These are phyloP conservation scores for Microsporum audouinii DNA, from an alignment of 2,329 filamentous ascomycete species.

Conservation along the genomic window DNA sequence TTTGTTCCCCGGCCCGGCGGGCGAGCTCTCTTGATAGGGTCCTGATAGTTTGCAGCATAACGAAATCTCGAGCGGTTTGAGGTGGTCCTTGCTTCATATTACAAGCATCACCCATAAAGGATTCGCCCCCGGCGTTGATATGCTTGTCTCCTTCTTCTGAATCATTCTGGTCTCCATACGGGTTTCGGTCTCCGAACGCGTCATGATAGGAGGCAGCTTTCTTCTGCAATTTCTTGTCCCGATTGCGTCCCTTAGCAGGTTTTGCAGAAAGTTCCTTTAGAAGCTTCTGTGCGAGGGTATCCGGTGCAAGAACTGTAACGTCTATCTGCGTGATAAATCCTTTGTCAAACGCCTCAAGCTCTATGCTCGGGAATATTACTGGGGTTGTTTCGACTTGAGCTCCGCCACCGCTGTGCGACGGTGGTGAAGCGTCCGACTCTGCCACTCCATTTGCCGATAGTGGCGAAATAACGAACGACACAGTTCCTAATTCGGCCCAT, in stretches of 20 bases:
- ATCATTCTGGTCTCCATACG: neutral
- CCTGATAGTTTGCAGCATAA: neutral
- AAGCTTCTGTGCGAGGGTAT: conserved; percentile 13
- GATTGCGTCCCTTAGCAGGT: neutral
- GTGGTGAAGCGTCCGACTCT: neutral
- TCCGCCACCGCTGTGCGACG: neutral
- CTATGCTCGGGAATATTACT: conserved; percentile 23
- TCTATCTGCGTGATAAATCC: conserved; percentile 27
- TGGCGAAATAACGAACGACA: conserved; percentile 40
- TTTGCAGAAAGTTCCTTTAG: neutral
- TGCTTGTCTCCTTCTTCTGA: neutral
- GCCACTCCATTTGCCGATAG: conserved; percentile 16
- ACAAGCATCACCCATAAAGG: neutral
- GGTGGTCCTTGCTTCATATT: neutral
- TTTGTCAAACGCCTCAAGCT: conserved; percentile 21
- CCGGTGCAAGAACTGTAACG: conserved; percentile 31
- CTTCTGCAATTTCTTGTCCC: neutral
- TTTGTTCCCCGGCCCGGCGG: neutral
- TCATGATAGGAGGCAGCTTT: neutral
- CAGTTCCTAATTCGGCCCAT: conserved; percentile 35
- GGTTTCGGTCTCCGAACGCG: neutral
- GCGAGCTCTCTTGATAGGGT: neutral
- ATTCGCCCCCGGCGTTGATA: neutral
- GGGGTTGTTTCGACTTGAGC: neutral
- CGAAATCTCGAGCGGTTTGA: neutral